phyloP scores from a whole-genome alignment of 2,329 filamentous ascomycete genomes.

The Diaporthe sp. region DNA sequence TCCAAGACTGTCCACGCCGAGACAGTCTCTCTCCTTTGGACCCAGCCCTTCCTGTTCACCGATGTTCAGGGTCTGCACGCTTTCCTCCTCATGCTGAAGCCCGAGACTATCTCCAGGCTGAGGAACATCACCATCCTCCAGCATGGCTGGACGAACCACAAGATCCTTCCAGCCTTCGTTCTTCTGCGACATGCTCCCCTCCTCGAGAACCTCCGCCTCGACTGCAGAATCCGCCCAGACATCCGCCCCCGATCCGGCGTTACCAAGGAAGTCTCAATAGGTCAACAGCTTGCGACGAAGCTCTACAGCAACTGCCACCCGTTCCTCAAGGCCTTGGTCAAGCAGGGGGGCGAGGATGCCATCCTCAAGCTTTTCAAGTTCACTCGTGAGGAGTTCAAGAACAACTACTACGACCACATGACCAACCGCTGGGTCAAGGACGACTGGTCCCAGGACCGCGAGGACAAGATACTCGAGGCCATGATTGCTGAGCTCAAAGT shows the following conservation, averaged over 20 bases:
- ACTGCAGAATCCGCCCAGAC: neutral
- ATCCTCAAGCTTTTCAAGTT: neutral
- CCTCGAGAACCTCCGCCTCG: constrained; percentile 3
- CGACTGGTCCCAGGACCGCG: neutral
- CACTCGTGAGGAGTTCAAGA: neutral
- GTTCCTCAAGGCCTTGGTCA: neutral
- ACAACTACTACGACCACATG: neutral
- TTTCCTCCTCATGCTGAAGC: neutral
- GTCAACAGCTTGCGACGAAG: neutral
- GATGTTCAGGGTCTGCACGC: neutral
- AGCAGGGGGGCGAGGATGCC: neutral
- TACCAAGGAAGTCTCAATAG: neutral
- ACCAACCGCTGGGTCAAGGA: neutral
- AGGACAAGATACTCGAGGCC: neutral
- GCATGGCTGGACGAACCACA: neutral
- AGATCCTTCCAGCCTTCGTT: neutral
- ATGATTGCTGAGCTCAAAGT: neutral
- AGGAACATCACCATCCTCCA: neutral
- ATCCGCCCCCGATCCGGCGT: neutral
- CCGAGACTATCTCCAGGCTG: neutral
- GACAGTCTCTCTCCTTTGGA: neutral
- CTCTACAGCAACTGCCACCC: constrained; percentile 8
- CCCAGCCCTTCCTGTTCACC: constrained; percentile 12
- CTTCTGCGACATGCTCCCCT: neutral
- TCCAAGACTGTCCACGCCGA: neutral